These are phyloP conservation scores for Pogostemon cablin DNA, from an alignment of 257 asterid species.

Conservation along the genomic window DNA sequence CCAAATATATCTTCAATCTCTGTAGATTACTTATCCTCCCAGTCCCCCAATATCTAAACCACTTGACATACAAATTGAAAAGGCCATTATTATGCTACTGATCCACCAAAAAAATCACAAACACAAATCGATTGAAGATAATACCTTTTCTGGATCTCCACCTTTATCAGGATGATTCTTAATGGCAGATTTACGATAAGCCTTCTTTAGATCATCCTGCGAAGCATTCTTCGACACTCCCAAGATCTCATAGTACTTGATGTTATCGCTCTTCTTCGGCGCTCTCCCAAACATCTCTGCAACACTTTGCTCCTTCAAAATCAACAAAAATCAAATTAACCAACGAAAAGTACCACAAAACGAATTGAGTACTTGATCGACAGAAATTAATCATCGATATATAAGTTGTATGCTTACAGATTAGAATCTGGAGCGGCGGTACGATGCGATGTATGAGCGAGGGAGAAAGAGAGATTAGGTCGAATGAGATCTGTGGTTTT, in stretches of 20 bases:
- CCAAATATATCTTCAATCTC: neutral
- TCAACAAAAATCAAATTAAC: conserved; percentile 19
- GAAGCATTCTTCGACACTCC: conserved; percentile 75
- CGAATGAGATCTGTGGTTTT: conserved; percentile 32
- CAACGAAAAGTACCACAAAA: conserved; percentile 10
- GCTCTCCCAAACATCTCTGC: conserved; percentile 78
- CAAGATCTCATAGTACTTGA: conserved; percentile 75
- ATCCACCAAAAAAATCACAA: neutral
- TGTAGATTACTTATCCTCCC: neutral
- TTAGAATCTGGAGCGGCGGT: conserved; percentile 26
- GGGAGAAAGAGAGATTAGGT: conserved; percentile 34
- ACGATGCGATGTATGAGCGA: conserved; percentile 34
- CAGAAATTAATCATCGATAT: conserved; percentile 30
- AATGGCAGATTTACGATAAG: conserved; percentile 77
- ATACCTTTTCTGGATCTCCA: conserved; percentile 86
- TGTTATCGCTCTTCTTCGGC: conserved; percentile 76
- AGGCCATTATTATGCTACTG: too few relatives aligned
- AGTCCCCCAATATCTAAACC: neutral
- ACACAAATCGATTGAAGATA: neutral
- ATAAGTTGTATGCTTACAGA: conserved; percentile 32
- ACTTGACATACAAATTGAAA: too few relatives aligned
- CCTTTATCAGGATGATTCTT: conserved; percentile 90
- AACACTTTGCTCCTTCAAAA: conserved; percentile 26
- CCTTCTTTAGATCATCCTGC: conserved; percentile 78
- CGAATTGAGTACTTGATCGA: neutral